Base-by-base conservation (phyloP, 345 rosid species). In the Dipteronia sinensis region DNA sequence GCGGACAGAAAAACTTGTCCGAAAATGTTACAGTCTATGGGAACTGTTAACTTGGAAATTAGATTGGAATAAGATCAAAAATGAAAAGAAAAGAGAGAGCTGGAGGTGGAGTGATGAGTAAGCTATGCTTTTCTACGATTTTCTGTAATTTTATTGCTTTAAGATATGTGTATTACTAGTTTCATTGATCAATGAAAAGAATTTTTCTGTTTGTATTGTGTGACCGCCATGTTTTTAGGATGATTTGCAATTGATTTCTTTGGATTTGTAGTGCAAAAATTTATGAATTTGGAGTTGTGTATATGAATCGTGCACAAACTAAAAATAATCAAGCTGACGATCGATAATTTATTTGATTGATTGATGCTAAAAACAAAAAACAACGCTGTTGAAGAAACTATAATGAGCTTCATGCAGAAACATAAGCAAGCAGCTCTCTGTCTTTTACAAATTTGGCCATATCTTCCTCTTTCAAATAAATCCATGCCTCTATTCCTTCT, bases 391-490 rank as follows among this genome's bases (percentile, higher is more conserved):
- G 53, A 47, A 47, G 16, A 47, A 47, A 11, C 16, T 47, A n/a
- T n/a, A n/a, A 11, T 47, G 53, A 47, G 2, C 53, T 47, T 1
- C 2, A 4, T 38, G 31, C 29, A 1, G 75, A 74, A 74, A 69
- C 70, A 69, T 34, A 71, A 22, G 76, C 63, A 17, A 65, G 70
- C 7, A 72, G 11, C 44, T 59, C 86, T 67, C 62, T 17, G 9
- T 86, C 84, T 13, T 38, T 59, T 63, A 81, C 88, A 31, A 86
- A 78, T 58, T 75, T 77, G 11, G 62, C 72, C 88, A 83, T 79
- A 38, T 81, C 83, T 62, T 77, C 81, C 73, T 59, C 80, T 63
- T 20, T 34, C 76, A 86, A 56, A 59, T 56, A 72, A 38, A 86
- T 38, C 61, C 78, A 73, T 29, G 76, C 77, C 69, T n/a, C n/a